phyloP scores from a whole-genome alignment of 78 protist genomes.

The Acrasis kona region DNA sequence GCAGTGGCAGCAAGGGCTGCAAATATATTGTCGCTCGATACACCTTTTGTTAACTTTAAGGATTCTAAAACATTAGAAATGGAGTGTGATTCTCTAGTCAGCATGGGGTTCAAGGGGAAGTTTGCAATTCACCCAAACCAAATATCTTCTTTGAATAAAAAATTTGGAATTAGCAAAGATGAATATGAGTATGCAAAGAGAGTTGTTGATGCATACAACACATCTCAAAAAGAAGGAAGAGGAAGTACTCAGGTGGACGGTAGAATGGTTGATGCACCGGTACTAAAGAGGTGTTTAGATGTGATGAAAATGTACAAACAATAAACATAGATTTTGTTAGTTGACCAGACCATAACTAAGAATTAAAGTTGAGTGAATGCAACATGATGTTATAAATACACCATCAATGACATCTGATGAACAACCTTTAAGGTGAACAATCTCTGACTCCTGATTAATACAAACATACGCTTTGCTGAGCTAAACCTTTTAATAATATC shows the following conservation, averaged over 20 bases:
- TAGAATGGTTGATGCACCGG: not conserved
- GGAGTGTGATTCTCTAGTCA: not conserved
- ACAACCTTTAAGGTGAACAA: too few species aligned
- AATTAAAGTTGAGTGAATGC: too few species aligned
- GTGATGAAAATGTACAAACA: not conserved
- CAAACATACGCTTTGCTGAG: too few species aligned
- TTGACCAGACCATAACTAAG: too few species aligned
- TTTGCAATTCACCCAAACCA: not conserved
- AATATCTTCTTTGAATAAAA: not conserved
- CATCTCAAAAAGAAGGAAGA: not conserved
- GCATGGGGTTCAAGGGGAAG: not conserved
- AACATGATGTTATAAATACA: too few species aligned
- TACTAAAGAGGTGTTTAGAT: not conserved
- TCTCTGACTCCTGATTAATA: too few species aligned
- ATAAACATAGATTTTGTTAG: too few species aligned
- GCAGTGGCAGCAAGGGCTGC: not conserved
- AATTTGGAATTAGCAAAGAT: not conserved
- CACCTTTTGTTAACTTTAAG: not conserved
- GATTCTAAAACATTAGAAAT: not conserved
- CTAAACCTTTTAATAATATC: too few species aligned
- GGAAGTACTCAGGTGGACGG: not conserved
- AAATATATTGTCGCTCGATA: not conserved
- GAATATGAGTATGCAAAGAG: not conserved
- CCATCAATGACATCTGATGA: too few species aligned
- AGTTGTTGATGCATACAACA: not conserved